Percentiles rank a stretch among this genome's conserved stretches.
Conservation (phyloP, 371 early-diverging fungal species). For the Mucor saturninus region DNA sequence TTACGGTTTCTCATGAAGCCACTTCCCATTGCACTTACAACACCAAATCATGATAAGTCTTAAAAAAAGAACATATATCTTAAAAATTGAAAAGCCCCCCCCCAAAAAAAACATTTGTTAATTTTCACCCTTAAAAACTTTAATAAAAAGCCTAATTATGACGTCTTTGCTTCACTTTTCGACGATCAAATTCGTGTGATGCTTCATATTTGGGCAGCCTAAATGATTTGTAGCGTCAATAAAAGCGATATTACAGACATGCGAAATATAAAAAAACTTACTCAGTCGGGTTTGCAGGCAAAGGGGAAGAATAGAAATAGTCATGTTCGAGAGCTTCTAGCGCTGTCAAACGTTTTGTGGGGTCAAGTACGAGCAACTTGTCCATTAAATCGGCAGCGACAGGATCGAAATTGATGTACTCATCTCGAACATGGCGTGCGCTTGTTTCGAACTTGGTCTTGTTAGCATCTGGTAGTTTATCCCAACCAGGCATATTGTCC, state of each 20-base stretch:
- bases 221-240: neutral
- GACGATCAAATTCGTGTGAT: conserved; percentile 57
- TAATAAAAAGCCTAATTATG: conserved; percentile 1
- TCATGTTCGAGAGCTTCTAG: conserved; percentile 78
- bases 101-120: no score
- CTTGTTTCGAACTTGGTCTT: conserved; percentile 52
- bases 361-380: conserved; percentile 76
- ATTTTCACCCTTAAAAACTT: no score
- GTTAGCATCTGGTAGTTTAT: conserved; percentile 63
- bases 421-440: conserved; percentile 58
- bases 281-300: conserved; percentile 65
- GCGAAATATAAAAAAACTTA: conserved; percentile 30
- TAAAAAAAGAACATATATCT: no score
- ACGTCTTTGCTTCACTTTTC: conserved; percentile 25
- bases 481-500: conserved; percentile 74
- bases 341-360: conserved; percentile 76
- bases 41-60: no score
- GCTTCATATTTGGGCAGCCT: conserved; percentile 68
- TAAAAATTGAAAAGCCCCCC: no score
- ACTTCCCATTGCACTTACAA: no score
- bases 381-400: conserved; percentile 78
- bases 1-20: no score
- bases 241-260: neutral
- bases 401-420: conserved; percentile 55
- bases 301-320: conserved; percentile 64